Evolutionary conservation across 768 basidiomycete genomes (phyloP), one percentile per base, ranked within the genome.

Genomic region (Amanita jacksonii): DNA sequence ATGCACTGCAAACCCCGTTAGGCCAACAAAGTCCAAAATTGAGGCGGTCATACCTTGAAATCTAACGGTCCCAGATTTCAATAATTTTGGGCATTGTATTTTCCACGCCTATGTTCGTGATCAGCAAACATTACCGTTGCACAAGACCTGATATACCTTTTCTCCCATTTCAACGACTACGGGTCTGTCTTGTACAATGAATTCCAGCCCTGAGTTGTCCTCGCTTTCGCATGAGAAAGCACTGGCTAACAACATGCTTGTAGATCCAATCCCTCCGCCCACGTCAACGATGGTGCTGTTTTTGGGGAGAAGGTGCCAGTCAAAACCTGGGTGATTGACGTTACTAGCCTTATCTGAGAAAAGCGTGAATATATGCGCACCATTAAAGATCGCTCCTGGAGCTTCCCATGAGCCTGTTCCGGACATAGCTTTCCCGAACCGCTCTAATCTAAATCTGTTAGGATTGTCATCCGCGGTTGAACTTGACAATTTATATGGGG

Each of bases 401-500:
- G 65, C 70, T 61, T 81, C 83, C 83, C 85, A 87, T 1, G 73
- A 74, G 20, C 68, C 72, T 4, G 83, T 81, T 15, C 80, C 82
- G 5, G 69, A 70, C 85, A 88, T 88, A 3, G 84, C 82, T 45
- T 74, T 77, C 23, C 81, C 84, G 52, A 87, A 87, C 27, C 84
- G 66, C 49, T 76, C 72, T 45, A 86, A 63, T 39, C 83, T 63
- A 46, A 71, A 75, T 16, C 64, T 62, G 51, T 75, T 76, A 34
- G 61, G 51, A 46, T 67, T 68, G n/a, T 53, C 38, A 10, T 19
- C 39, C 5, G 27, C 43, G 7, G 27, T 22, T 8, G 19, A 43
- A 13, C n/a, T 20, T 8, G 28, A 13, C 22, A 46, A 35, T 18
- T 38, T 45, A n/a, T 36, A 41, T 9, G 28, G 27, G 15, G n/a